Evolutionary conservation across 2,329 filamentous ascomycete species (phyloP).

Genomic region (Fusarium sambucinum): DNA sequence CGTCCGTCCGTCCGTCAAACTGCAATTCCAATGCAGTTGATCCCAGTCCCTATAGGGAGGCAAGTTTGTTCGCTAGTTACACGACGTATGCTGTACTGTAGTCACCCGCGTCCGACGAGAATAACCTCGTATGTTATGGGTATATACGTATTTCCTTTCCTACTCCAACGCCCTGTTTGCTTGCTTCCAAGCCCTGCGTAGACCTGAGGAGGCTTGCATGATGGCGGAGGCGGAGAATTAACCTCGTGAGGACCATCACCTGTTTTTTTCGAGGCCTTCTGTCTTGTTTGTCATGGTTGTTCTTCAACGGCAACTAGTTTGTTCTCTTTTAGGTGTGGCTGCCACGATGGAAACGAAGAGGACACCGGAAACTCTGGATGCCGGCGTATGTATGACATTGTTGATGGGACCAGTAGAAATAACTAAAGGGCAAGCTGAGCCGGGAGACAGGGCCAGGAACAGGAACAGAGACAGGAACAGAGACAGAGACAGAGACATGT

Average conservation of each 20-base stretch:
- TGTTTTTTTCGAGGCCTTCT: conserved; percentile 8
- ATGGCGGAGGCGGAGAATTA: conserved; percentile 21
- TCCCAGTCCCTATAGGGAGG: conserved; percentile 9
- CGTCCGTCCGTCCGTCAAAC: conserved; percentile 30
- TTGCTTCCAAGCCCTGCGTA: background rate
- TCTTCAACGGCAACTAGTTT: conserved; percentile 1
- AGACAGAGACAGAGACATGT: conserved; percentile 2
- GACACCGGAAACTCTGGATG: conserved; percentile 3
- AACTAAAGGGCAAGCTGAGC: conserved; percentile 20
- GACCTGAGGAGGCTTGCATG: conserved; percentile 26
- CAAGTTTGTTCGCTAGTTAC: conserved; percentile 40
- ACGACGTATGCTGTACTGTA: conserved; percentile 44
- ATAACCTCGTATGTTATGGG: conserved; percentile 56
- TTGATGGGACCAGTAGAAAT: background rate
- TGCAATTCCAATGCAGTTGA: conserved; percentile 2
- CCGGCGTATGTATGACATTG: conserved; percentile 9
- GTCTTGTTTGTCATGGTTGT: background rate
- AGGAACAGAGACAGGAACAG: background rate
- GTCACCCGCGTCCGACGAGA: conserved; percentile 53
- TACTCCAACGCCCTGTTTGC: background rate
- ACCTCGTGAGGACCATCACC: conserved; percentile 4
- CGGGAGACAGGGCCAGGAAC: background rate
- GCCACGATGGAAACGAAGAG: conserved; percentile 10
- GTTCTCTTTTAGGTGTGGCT: conserved; percentile 13
- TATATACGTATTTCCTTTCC: background rate